Evolutionary conservation across 805 yeast species (phyloP).

Genomic region (Phaffomyces thermotolerans): DNA sequence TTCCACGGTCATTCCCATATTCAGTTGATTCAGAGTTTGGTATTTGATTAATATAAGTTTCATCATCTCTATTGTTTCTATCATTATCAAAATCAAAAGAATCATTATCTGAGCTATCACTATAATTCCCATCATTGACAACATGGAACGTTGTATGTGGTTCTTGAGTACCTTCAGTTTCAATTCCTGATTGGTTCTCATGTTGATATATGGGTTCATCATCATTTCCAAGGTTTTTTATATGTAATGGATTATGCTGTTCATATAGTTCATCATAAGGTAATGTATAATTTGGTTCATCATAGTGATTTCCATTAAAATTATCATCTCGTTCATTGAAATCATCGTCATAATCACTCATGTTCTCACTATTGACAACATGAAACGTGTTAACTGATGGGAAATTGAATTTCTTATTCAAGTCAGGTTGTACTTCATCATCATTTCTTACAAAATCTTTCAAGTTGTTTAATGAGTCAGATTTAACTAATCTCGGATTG

Average conservation of each 20-base stretch:
- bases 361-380: neutral
- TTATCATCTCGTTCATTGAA: neutral
- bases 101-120: slow-evolving; percentile 6
- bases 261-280: neutral
- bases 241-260: neutral
- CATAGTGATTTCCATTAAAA: too few species aligned
- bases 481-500: neutral
- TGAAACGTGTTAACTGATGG: neutral
- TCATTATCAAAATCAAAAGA: neutral
- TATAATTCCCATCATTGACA: slow-evolving; percentile 23
- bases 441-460: neutral
- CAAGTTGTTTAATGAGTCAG: slow-evolving; percentile 1
- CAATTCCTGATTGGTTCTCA: slow-evolving; percentile 1
- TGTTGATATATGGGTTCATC: neutral
- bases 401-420: neutral
- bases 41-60: slow-evolving; percentile 11
- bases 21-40: neutral
- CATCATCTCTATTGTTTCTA: neutral
- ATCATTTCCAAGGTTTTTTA: neutral
- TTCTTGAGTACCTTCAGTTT: slow-evolving; percentile 1
- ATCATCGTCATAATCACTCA: neutral
- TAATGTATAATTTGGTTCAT: too few species aligned
- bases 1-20: slow-evolving; percentile 2
- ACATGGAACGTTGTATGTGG: slow-evolving; percentile 19
- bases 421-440: neutral